These are phyloP conservation scores for Trametes maxima DNA, from an alignment of 768 basidiomycete species.

Conservation along the genomic window DNA sequence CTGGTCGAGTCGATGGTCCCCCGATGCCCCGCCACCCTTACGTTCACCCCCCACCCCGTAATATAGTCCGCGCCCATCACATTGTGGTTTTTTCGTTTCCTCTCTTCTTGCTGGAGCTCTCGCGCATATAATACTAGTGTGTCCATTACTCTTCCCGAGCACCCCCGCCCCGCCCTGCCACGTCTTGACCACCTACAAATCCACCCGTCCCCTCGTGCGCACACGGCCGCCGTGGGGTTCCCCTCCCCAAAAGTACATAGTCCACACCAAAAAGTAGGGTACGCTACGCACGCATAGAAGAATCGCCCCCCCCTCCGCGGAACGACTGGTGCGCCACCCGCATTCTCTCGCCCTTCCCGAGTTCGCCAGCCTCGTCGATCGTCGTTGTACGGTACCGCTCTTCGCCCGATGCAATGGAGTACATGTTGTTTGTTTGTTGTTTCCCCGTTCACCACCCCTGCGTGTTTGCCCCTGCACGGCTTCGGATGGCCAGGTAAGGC, in stretches of 20 bases:
- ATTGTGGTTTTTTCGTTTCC: neutral
- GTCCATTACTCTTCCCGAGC: neutral
- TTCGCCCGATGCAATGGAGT: neutral
- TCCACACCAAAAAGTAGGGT: constrained; percentile 8
- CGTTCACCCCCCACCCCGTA: neutral
- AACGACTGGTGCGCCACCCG: neutral
- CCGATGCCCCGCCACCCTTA: neutral
- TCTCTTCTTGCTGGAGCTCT: neutral
- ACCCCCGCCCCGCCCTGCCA: neutral
- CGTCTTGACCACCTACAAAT: neutral
- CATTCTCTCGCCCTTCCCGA: no score
- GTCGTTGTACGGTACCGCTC: neutral
- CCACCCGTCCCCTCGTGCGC: neutral
- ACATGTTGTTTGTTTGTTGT: neutral
- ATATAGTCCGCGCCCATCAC: neutral
- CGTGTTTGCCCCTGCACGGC: no score
- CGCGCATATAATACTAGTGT: constrained; percentile 12
- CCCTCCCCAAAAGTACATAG: neutral
- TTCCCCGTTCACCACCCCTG: neutral
- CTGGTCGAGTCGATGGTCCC: constrained; percentile 14
- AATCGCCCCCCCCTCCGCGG: neutral
- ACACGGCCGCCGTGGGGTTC: neutral
- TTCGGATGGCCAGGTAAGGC: no score
- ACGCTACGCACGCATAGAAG: neutral
- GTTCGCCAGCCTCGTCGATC: neutral